phyloP scores from a whole-genome alignment of 257 asterid genomes.

The Handroanthus guayacan region DNA sequence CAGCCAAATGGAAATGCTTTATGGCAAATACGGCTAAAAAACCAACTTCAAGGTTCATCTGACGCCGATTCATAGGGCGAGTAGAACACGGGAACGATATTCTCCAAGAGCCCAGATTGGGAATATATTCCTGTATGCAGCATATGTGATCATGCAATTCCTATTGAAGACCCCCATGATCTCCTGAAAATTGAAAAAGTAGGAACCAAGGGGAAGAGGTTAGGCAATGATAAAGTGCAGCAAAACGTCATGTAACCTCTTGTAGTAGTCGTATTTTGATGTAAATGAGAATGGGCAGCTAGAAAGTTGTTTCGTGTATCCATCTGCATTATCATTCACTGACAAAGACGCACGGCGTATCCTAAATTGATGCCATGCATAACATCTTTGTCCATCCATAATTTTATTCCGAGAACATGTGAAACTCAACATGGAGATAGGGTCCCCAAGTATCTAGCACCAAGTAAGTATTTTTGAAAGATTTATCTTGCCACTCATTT shows the following conservation, averaged over 20 bases:
- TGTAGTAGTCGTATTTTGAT: neutral
- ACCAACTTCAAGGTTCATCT: slow-evolving; percentile 16
- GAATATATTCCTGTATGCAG: slow-evolving; percentile 89
- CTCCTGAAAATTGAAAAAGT: slow-evolving; percentile 54
- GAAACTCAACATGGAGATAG: neutral
- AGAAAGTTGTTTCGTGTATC: too few relatives aligned
- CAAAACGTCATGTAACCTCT: neutral
- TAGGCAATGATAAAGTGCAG: neutral
- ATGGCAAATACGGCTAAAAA: slow-evolving; percentile 21
- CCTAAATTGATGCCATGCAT: neutral
- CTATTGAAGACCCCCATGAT: slow-evolving; percentile 90
- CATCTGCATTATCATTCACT: neutral
- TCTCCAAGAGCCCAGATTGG: slow-evolving; percentile 99
- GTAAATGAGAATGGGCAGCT: neutral
- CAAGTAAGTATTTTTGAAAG: neutral
- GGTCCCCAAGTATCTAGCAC: neutral
- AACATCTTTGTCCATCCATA: neutral
- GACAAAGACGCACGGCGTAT: neutral
- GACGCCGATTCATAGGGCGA: slow-evolving; percentile 42
- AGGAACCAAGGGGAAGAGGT: neutral
- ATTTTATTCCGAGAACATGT: neutral
- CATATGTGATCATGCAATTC: slow-evolving; percentile 92
- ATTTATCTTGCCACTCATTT: neutral
- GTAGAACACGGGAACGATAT: slow-evolving; percentile 60
- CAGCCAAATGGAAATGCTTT: slow-evolving; percentile 8